Evolutionary conservation across 345 rosid genomes (phyloP).

Genomic region (Camelina sativa): DNA sequence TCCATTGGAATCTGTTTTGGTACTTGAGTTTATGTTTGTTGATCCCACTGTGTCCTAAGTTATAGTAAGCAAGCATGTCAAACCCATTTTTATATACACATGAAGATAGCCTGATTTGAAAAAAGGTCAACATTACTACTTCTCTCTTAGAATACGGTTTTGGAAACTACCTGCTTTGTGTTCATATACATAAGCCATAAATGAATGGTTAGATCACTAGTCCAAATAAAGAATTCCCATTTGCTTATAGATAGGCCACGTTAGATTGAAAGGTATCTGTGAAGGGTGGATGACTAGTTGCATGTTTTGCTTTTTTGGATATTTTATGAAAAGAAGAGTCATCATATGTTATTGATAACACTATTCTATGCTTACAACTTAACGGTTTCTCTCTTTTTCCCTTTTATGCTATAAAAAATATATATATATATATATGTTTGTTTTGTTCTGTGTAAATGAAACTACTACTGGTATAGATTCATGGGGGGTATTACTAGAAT

Average conservation of each 20-base stretch:
- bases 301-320: conserved; percentile 33
- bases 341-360: background rate
- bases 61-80: conserved; percentile 30
- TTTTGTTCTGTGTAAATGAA: background rate
- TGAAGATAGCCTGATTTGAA: conserved; percentile 12
- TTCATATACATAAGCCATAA: conserved; percentile 28
- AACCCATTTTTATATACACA: conserved; percentile 19
- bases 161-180: conserved; percentile 33
- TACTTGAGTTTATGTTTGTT: conserved; percentile 5
- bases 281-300: conserved; percentile 37
- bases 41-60: background rate
- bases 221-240: conserved; percentile 16
- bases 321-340: background rate
- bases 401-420: background rate
- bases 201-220: conserved; percentile 26
- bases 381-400: conserved; percentile 1
- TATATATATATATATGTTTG: background rate
- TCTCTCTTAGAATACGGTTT: conserved; percentile 24
- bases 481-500: background rate
- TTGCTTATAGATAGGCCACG: conserved; percentile 21
- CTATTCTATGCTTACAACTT: background rate
- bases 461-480: conserved; percentile 10
- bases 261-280: conserved; percentile 32
- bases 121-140: conserved; percentile 13
- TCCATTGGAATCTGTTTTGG: conserved; percentile 33